Conservation (phyloP, 805 yeast species). For the Sugiyamaella mastotermitis region DNA sequence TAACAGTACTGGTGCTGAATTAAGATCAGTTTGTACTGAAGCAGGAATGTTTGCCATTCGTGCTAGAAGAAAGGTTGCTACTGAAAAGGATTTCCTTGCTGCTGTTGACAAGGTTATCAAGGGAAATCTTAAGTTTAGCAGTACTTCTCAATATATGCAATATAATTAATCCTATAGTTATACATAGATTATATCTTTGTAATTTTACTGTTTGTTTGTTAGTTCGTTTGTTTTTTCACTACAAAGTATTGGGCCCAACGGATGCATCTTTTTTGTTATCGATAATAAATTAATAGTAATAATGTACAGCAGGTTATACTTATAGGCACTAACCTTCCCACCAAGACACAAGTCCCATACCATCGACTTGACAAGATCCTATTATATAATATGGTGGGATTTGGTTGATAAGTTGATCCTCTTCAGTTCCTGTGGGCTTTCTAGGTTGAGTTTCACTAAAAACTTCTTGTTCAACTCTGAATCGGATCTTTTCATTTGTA, state of each 20-base stretch:
- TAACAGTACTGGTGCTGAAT: conserved; percentile 97
- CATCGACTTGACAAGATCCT: conserved; percentile 92
- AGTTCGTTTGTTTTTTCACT: too few species aligned
- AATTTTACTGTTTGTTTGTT: too few species aligned
- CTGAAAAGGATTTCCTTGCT: conserved; percentile 94
- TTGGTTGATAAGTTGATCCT: conserved; percentile 17
- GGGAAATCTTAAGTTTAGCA: conserved; percentile 96
- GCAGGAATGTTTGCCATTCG: conserved; percentile 99
- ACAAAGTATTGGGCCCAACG: too few species aligned
- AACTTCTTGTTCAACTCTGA: conserved; percentile 83
- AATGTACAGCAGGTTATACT: too few species aligned
- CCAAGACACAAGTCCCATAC: conserved; percentile 96
- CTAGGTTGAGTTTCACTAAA: conserved; percentile 80
- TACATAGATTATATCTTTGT: too few species aligned
- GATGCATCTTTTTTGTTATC: too few species aligned
- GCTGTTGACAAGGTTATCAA: conserved; percentile 98
- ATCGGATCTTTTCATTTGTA: conserved; percentile 83
- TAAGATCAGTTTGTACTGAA: conserved; percentile 97
- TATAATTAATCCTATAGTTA: conserved; percentile 75
- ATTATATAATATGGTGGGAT: conserved; percentile 77
- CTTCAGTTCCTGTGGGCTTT: conserved; percentile 43
- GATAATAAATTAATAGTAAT: too few species aligned
- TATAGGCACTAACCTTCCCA: too few species aligned
- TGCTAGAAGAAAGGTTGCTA: conserved; percentile 96
- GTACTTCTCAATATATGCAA: conserved; percentile 98